Evolutionary conservation across 106 monocot species (phyloP).

Genomic region (Dioscorea zingiberensis): DNA sequence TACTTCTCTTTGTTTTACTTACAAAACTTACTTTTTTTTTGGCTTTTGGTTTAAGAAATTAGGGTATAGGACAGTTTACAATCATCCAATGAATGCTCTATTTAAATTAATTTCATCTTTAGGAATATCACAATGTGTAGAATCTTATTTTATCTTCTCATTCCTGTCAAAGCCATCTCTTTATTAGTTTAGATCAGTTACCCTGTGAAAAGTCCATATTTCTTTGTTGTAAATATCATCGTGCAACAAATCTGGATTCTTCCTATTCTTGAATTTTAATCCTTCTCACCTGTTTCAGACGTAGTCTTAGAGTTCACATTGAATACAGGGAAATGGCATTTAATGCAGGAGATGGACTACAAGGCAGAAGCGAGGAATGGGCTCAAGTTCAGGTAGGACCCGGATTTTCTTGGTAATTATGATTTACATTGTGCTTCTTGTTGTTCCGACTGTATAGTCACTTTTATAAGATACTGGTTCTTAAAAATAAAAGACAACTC

Average conservation of each 20-base stretch:
- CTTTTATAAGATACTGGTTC: background rate
- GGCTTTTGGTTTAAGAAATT: background rate
- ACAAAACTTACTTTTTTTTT: background rate
- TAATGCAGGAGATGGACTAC: slow-evolving; percentile 99
- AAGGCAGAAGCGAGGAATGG: slow-evolving; percentile 90
- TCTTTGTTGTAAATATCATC: no score
- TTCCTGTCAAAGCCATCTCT: no score
- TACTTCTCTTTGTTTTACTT: background rate
- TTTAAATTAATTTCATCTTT: no score
- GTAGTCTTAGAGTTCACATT: slow-evolving; percentile 84
- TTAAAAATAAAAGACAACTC: no score
- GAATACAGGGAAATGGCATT: slow-evolving; percentile 98
- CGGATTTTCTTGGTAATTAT: background rate
- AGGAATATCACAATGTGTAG: no score
- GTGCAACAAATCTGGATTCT: no score
- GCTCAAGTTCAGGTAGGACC: slow-evolving; percentile 70
- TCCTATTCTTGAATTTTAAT: no score
- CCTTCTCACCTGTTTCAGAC: slow-evolving; percentile 1
- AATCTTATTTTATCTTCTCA: no score
- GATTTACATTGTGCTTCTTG: background rate
- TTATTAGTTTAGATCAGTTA: no score
- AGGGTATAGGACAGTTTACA: background rate
- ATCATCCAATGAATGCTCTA: no score
- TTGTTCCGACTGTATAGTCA: background rate
- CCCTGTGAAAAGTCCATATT: no score